A percentile compares a stretch with the other conserved stretches of the same genome.
Conservation (phyloP, 2,329 filamentous ascomycete genomes). For the Septoria petroselini region DNA sequence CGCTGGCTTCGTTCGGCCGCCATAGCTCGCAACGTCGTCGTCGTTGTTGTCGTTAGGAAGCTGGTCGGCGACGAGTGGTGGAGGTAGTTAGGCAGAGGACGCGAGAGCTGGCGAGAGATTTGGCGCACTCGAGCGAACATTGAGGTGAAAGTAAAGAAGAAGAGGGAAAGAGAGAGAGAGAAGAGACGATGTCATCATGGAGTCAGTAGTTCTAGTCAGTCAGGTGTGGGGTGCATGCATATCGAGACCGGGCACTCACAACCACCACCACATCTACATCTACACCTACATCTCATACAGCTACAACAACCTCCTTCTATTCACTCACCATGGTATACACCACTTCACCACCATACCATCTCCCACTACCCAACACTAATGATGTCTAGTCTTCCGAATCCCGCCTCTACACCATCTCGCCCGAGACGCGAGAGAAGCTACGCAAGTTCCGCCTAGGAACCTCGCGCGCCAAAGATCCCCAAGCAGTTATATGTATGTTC, state of each 20-base stretch:
- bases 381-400: constrained; percentile 67
- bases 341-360: neutral
- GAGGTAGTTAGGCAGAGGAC: constrained; percentile 58
- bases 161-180: neutral
- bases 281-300: neutral
- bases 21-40: constrained; percentile 45
- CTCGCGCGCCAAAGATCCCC: constrained; percentile 77
- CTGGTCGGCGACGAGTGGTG: constrained; percentile 42
- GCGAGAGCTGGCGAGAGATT: constrained; percentile 67
- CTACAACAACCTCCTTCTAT: neutral
- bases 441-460: constrained; percentile 93
- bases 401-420: constrained; percentile 86
- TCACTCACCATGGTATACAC: constrained; percentile 2
- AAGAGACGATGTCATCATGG: too few relatives aligned
- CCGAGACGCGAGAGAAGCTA: constrained; percentile 82
- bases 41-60: constrained; percentile 45
- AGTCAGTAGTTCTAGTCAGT: constrained; percentile 2
- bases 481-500: constrained; percentile 88
- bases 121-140: constrained; percentile 79
- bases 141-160: constrained; percentile 8
- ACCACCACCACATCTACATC: neutral
- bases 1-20: constrained; percentile 58
- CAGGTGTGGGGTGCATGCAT: constrained; percentile 1
- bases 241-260: too few relatives aligned
- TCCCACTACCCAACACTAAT: neutral